These are phyloP conservation scores for Aegilops longissima DNA, from an alignment of 176 grass and related monocot genomes.

Conservation along the genomic window DNA sequence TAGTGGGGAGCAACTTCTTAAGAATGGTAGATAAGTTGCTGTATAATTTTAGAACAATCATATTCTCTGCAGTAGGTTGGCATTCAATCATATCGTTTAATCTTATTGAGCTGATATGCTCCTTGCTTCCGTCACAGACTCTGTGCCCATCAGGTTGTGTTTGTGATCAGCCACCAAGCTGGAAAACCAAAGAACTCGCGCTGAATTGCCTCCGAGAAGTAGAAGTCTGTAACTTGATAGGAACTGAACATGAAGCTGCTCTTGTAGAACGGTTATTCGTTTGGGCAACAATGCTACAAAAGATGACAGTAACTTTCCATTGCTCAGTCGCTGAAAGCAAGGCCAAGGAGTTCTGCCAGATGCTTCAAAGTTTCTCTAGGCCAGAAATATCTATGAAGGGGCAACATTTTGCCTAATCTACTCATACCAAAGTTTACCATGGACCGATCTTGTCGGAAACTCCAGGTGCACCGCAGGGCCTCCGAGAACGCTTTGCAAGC, in stretches of 20 bases:
- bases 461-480: neutral
- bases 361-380: neutral
- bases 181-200: neutral
- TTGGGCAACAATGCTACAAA: neutral
- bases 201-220: neutral
- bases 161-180: neutral
- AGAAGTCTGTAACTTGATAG: neutral
- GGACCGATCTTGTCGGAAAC: neutral
- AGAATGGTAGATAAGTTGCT: no score
- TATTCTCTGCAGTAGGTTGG: neutral
- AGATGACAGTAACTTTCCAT: neutral
- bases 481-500: neutral
- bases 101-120: neutral
- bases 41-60: no score
- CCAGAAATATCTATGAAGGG: neutral
- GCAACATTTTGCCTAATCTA: neutral
- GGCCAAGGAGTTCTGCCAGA: neutral
- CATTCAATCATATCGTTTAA: neutral
- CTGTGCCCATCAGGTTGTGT: neutral
- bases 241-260: neutral
- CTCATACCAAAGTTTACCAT: neutral
- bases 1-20: no score
- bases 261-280: neutral
- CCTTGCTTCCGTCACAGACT: neutral
- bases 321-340: neutral